These are phyloP conservation scores for Fonsecaea pedrosoi DNA, from an alignment of 2,329 filamentous ascomycete species.

Conservation along the genomic window DNA sequence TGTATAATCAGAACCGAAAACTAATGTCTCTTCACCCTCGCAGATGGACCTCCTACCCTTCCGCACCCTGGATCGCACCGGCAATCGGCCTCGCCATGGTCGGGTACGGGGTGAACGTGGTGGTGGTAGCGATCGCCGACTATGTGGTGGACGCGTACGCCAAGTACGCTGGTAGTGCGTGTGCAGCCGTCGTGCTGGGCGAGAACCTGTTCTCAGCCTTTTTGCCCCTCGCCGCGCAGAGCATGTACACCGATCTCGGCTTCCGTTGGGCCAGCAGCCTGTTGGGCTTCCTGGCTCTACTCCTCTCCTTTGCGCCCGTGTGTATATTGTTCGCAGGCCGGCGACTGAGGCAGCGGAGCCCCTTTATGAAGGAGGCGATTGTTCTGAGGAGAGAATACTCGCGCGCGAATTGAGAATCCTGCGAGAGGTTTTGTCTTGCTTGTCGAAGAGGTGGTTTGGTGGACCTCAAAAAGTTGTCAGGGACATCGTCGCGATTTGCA, in stretches of 20 bases:
- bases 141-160: conserved; percentile 60
- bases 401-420: neutral
- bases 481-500: too few relatives aligned
- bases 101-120: conserved; percentile 57
- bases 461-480: too few relatives aligned
- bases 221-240: conserved; percentile 55
- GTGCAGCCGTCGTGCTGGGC: conserved; percentile 56
- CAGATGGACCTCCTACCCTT: conserved; percentile 54
- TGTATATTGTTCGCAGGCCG: conserved; percentile 21
- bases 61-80: conserved; percentile 56
- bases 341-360: conserved; percentile 22
- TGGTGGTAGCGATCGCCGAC: conserved; percentile 55
- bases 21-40: neutral
- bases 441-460: too few relatives aligned
- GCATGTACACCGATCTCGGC: conserved; percentile 57
- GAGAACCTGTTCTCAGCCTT: conserved; percentile 59
- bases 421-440: too few relatives aligned
- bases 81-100: conserved; percentile 56
- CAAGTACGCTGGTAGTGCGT: conserved; percentile 57
- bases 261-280: conserved; percentile 59
- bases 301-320: conserved; percentile 54
- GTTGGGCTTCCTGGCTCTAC: conserved; percentile 53
- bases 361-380: conserved; percentile 31
- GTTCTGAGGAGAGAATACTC: conserved; percentile 20
- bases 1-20: neutral